Base-by-base conservation (phyloP, 768 basidiomycete genomes). In the Tulasnella sp. region DNA sequence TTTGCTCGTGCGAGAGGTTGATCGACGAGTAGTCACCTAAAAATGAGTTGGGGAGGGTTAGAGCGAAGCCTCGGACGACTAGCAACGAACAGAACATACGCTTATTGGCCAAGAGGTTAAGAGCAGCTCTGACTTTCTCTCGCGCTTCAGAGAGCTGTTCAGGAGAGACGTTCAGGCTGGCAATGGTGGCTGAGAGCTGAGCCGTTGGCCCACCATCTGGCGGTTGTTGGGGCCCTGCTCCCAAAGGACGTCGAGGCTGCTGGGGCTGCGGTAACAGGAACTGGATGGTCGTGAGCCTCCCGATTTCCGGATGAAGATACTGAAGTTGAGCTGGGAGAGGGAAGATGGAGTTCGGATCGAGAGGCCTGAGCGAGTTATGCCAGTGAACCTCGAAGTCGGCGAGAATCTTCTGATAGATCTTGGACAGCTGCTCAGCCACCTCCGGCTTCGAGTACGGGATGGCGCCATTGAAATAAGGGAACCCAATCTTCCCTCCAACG, bases 401-500 rank as follows among this genome's bases (percentile, higher is more conserved):
- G 1, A 74, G 54, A 6, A 74, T 25, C 1, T 25, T 29, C n/a
- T 54, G 42, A 58, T 74, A 74, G 49, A 74, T 37, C 31, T 40
- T 40, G 52, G 64, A 34, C 29, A 74, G 49, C 19, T 37, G 49
- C 1, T 74, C 52, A 7, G 54, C 73, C 9, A 74, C 73, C 37
- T 67, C 42, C 3, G 73, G 3, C 36, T 38, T 58, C 0, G 73
- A 42, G 22, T 74, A 38, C 38, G 38, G 42, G 12, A 36, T 1
- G 0, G 42, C 4, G 3, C 73, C 73, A 31, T 67, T 67, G 22
- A 54, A 58, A 36, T 74, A 34, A 22, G 73, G 52, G 73, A 67
- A 74, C 7, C 73, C 73, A 31, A 74, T 74, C 37, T 58, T 74
- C 8, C 52, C 73, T 17, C 73, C 73, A 8, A 74, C 54, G 8